Conservation (phyloP, 768 basidiomycete species). For the Steccherinum ochraceum region DNA sequence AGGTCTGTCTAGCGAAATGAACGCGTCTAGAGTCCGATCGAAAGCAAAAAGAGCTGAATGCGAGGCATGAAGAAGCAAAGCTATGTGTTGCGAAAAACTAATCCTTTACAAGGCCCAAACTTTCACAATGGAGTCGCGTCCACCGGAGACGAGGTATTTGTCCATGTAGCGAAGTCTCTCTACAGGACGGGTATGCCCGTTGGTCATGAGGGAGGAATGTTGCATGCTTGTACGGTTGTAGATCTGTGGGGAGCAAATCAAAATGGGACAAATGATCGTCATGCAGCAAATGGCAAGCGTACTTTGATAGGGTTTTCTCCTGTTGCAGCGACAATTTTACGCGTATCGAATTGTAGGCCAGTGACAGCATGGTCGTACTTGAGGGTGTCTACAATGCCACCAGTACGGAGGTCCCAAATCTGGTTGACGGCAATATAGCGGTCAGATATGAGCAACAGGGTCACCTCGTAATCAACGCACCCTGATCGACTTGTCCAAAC, state of each 20-base stretch:
- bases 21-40: background rate
- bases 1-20: background rate
- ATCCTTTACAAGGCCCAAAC: constrained; percentile 82
- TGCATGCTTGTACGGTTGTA: constrained; percentile 95
- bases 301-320: constrained; percentile 95
- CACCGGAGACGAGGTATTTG: constrained; percentile 87
- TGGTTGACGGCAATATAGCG: constrained; percentile 23
- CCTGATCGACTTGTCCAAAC: constrained; percentile 87
- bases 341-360: constrained; percentile 86
- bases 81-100: background rate
- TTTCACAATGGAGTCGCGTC: constrained; percentile 79
- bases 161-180: constrained; percentile 94
- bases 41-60: background rate
- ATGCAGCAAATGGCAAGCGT: background rate
- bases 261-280: background rate
- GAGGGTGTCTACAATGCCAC: constrained; percentile 82
- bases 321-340: constrained; percentile 87
- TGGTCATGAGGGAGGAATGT: constrained; percentile 75
- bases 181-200: constrained; percentile 90
- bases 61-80: background rate
- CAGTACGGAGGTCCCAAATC: constrained; percentile 97
- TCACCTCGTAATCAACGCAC: constrained; percentile 36
- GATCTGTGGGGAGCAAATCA: too few relatives aligned
- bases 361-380: constrained; percentile 90
- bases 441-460: background rate